Conservation (phyloP, 2,329 filamentous ascomycete species). For the Ceratocystis eucalypticola region DNA sequence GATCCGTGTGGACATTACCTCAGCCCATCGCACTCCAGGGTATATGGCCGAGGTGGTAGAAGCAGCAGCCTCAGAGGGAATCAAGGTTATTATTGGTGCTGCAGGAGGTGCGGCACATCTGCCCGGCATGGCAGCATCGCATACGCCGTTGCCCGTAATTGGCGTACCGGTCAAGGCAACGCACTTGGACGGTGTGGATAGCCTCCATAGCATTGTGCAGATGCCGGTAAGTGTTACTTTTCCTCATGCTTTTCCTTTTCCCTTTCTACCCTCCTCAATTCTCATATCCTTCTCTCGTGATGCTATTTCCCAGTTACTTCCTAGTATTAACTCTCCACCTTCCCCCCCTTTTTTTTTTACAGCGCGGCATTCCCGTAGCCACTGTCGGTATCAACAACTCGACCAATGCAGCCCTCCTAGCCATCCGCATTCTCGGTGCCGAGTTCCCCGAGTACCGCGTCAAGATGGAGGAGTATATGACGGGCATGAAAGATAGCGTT, state of each 20-base stretch:
- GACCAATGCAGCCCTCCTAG: constrained; percentile 62
- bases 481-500: constrained; percentile 50
- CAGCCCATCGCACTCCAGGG: constrained; percentile 60
- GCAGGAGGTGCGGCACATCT: constrained; percentile 62
- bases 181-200: constrained; percentile 57
- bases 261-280: constrained; percentile 29
- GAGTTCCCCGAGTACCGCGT: constrained; percentile 42
- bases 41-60: constrained; percentile 56
- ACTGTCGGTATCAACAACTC: constrained; percentile 72
- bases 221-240: constrained; percentile 47
- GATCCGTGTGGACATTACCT: constrained; percentile 61
- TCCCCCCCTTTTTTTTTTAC: not conserved
- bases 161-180: constrained; percentile 66
- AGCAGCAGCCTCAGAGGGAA: constrained; percentile 48
- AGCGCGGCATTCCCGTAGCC: constrained; percentile 53
- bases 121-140: constrained; percentile 61
- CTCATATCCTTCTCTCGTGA: constrained; percentile 28
- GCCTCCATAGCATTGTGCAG: constrained; percentile 58
- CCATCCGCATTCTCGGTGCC: constrained; percentile 51
- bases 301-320: constrained; percentile 21
- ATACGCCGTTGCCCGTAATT: constrained; percentile 60
- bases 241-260: not conserved
- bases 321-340: not conserved
- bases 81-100: constrained; percentile 63
- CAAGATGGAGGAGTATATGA: constrained; percentile 47